These are phyloP conservation scores for Botryotinia narcissicola DNA, from an alignment of 2,329 filamentous ascomycete genomes.

Conservation along the genomic window DNA sequence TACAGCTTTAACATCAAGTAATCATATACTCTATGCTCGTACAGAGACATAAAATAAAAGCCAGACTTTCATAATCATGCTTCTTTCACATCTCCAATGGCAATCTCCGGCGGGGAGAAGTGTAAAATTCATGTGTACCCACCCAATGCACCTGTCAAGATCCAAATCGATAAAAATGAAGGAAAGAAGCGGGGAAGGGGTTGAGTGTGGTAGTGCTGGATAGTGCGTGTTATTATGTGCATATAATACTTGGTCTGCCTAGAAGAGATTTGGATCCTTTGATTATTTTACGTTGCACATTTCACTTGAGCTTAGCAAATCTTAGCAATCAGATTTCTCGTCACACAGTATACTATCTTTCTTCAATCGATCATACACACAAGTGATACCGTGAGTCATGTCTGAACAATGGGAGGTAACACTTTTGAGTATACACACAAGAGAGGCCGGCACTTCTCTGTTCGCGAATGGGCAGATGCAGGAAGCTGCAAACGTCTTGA, in stretches of 20 bases:
- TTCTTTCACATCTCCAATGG: background rate
- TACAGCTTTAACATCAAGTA: background rate
- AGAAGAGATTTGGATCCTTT: background rate
- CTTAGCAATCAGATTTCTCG: background rate
- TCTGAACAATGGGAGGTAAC: constrained; percentile 10
- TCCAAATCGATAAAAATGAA: background rate
- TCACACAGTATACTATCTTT: background rate
- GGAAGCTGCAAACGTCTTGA: constrained; percentile 2
- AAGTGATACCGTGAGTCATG: background rate
- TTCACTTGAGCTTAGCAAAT: background rate
- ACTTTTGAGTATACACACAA: background rate
- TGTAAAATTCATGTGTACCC: background rate
- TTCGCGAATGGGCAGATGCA: constrained; percentile 10
- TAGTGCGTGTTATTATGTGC: too few relatives aligned
- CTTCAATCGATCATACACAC: background rate
- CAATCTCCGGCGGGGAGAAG: background rate
- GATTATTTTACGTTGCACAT: background rate
- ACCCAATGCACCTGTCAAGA: background rate
- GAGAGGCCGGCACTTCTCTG: background rate
- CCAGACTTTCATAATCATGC: fast-evolving
- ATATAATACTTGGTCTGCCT: background rate
- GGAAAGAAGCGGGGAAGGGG: background rate
- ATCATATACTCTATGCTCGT: background rate
- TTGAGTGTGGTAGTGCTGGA: background rate
- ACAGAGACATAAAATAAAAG: background rate